Base-by-base conservation (phyloP, 2,329 filamentous ascomycete species). In the Waltergamsia citrina region DNA sequence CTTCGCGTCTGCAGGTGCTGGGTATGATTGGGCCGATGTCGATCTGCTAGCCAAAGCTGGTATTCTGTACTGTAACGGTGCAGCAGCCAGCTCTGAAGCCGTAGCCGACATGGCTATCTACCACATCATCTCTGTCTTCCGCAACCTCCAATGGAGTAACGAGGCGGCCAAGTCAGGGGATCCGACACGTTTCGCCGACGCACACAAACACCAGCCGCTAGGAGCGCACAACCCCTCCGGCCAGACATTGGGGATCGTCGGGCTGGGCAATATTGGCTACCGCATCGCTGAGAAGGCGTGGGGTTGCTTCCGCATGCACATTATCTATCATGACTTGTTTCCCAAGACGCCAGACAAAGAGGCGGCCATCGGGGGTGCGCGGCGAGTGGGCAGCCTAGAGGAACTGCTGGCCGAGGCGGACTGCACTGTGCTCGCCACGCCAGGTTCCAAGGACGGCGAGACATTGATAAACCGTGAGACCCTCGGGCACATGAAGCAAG, bases 1-100 rank as follows among this genome's bases (percentile, higher is more conserved):
- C 12, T 77, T 69, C 50, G 70, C 74, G 12, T 70, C 65, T 12
- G 74, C 75, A 2, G 74, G 74, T 3, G 74, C 74, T 11, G 73
- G 75, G 3, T 79, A 74, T 50, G 73, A 80, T 50, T 78, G 74
- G 72, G 72, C 69, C 5, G 68, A 80, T 50, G 70, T 71, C 4
- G 60, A 48, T 15, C 30, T 45, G 6, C 36, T 52, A 31, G 46
- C 43, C 4, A 41, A 43, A 17, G 35, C 41, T 30, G 55, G 68
- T 7, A 63, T 74, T 28, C 50, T 72, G n/a, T 80, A 79, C 52
- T 79, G 74, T 56, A 80, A 79, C 48, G 65, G 69, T 7, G 74
- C 74, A 3, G 60, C 66, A 2, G 73, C 74, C 0, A 75, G 69
- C 26, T 71, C 72, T 0, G 74, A 79, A 44, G 69, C 73, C 7